These are phyloP conservation scores for Triangularia setosa DNA, from an alignment of 2,329 filamentous ascomycete species.

Conservation along the genomic window DNA sequence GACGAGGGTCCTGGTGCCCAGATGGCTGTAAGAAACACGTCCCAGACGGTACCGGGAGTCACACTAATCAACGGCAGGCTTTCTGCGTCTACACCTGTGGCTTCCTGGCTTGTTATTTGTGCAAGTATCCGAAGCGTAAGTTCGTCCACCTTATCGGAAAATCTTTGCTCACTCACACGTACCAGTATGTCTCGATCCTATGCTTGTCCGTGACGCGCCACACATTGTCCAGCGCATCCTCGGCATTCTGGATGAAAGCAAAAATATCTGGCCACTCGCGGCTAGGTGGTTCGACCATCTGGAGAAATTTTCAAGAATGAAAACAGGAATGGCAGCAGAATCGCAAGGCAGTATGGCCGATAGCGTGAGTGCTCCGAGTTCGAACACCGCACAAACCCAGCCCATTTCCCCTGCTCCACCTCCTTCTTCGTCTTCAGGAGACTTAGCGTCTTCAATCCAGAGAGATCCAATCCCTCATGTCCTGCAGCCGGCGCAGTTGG, in stretches of 20 bases:
- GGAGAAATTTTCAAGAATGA: conserved; percentile 44
- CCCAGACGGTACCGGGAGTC: background rate
- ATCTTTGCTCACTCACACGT: no score
- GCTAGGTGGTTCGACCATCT: conserved; percentile 50
- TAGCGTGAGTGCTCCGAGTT: conserved; percentile 33
- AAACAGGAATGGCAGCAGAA: conserved; percentile 37
- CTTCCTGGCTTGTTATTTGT: conserved; percentile 48
- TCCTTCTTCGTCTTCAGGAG: background rate
- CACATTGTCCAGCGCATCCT: conserved; percentile 45
- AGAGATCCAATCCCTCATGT: conserved; percentile 30
- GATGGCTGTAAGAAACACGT: conserved; percentile 41
- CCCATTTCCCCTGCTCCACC: background rate
- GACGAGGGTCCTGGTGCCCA: conserved; percentile 51
- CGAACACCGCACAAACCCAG: background rate
- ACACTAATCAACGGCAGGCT: conserved; percentile 24
- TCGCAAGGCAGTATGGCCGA: conserved; percentile 50
- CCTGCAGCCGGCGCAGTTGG: conserved; percentile 26
- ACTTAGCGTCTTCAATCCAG: conserved; percentile 16
- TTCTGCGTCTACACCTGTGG: conserved; percentile 55
- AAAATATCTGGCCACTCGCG: conserved; percentile 50
- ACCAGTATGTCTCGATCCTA: conserved; percentile 42
- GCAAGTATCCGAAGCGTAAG: conserved; percentile 49
- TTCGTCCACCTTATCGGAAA: no score
- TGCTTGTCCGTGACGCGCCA: conserved; percentile 39
- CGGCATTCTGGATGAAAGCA: conserved; percentile 45